Conservation (phyloP, 2,329 filamentous ascomycete genomes). For the Ceratocystis lukuohia region DNA sequence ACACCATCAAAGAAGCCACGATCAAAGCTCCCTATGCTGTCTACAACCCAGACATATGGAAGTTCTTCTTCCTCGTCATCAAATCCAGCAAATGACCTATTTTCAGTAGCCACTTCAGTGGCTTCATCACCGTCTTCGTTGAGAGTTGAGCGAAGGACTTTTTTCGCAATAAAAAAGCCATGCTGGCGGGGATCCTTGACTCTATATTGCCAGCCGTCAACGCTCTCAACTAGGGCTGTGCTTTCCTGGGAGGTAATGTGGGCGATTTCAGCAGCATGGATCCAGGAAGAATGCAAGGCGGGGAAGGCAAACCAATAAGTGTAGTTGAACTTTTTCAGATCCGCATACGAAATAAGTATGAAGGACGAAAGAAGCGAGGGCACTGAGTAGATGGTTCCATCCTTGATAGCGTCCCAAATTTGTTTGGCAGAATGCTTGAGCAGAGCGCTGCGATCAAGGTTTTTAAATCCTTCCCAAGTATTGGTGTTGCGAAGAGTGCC, state of each 20-base stretch:
- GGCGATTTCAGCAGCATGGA: constrained; percentile 40
- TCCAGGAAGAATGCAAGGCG: constrained; percentile 80
- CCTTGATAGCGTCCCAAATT: constrained; percentile 96
- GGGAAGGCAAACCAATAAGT: constrained; percentile 98
- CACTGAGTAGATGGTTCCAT: constrained; percentile 90
- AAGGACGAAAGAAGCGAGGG: constrained; percentile 86
- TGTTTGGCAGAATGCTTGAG: constrained; percentile 28
- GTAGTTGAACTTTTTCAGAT: constrained; percentile 94
- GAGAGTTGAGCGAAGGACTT: constrained; percentile 29
- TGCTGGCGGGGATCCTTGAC: constrained; percentile 69
- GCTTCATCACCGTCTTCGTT: constrained; percentile 25
- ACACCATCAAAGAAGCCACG: constrained; percentile 71
- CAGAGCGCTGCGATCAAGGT: constrained; percentile 45
- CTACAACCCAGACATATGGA: constrained; percentile 64
- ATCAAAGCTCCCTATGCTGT: constrained; percentile 64
- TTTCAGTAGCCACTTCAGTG: constrained; percentile 32
- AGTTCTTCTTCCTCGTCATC: constrained; percentile 27
- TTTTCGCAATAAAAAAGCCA: constrained; percentile 93
- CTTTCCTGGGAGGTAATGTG: constrained; percentile 56
- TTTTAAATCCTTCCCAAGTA: constrained; percentile 84
- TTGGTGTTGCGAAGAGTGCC: constrained; percentile 94
- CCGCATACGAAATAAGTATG: constrained; percentile 78
- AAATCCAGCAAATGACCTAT: constrained; percentile 36
- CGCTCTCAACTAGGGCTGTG: constrained; percentile 61
- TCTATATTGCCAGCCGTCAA: constrained; percentile 76